Evolutionary conservation across 768 basidiomycete genomes (phyloP).

Genomic region (Mycena pura): DNA sequence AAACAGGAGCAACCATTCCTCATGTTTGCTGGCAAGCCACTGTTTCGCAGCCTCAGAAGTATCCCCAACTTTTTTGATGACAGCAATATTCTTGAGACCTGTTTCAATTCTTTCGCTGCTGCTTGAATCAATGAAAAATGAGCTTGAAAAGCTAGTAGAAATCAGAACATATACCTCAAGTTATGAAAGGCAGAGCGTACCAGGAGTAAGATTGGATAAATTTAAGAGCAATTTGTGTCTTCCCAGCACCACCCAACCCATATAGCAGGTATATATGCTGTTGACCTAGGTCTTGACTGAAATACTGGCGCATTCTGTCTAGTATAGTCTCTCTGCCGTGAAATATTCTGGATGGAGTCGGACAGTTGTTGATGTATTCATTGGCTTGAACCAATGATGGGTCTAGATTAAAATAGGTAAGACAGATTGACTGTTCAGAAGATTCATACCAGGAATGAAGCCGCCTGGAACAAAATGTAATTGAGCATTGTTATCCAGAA

Average conservation of each 20-base stretch:
- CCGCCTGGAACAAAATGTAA: too few species aligned
- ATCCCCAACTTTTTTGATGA: not conserved
- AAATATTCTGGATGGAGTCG: not conserved
- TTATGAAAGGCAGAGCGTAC: too few species aligned
- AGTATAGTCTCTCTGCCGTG: not conserved
- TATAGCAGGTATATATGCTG: too few species aligned
- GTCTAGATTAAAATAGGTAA: too few species aligned
- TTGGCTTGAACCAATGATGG: too few species aligned
- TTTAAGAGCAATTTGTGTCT: too few species aligned
- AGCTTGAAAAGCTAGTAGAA: not conserved
- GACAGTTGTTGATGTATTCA: not conserved
- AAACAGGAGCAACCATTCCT: not conserved
- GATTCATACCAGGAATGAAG: too few species aligned
- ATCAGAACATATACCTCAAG: too few species aligned
- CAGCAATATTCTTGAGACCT: slow-evolving; percentile 8
- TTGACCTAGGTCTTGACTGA: not conserved
- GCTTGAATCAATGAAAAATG: not conserved
- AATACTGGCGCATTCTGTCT: not conserved
- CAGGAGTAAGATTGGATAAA: too few species aligned
- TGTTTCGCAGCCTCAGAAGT: not conserved
- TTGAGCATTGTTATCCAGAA: too few species aligned
- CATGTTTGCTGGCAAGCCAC: not conserved
- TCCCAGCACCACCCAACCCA: too few species aligned
- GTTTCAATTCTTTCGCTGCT: not conserved
- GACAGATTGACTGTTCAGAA: too few species aligned